A percentile compares a stretch with the other conserved stretches of the same genome.
Evolutionary conservation across 352 stramenopile species (phyloP).

Genomic region (Pythium coloratum): DNA sequence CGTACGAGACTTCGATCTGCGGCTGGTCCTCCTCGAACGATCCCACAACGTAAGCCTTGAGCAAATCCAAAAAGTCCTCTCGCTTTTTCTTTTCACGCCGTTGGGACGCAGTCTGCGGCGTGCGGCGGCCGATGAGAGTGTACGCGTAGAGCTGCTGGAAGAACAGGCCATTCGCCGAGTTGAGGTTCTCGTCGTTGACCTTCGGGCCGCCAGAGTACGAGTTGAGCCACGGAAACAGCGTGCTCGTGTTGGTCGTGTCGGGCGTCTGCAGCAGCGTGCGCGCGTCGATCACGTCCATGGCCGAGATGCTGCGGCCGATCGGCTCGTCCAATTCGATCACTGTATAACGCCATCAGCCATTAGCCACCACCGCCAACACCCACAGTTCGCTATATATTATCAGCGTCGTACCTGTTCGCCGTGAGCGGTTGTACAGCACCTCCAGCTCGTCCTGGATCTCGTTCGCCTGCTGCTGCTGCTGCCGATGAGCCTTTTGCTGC

Average conservation of each 20-base stretch:
- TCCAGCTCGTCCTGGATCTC: conserved; percentile 60
- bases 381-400: not conserved
- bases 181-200: conserved; percentile 53
- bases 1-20: conserved; percentile 13
- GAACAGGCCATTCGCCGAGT: conserved; percentile 72
- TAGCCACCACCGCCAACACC: not conserved
- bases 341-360: conserved; percentile 11
- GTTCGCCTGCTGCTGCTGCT: conserved; percentile 11
- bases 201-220: conserved; percentile 56
- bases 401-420: conserved; percentile 27
- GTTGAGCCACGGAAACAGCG: conserved; percentile 75
- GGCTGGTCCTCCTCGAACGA: conserved; percentile 46
- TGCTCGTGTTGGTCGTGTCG: conserved; percentile 60
- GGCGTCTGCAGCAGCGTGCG: conserved; percentile 66
- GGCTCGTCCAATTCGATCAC: conserved; percentile 71
- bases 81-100: conserved; percentile 61
- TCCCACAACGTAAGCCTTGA: conserved; percentile 69
- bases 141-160: conserved; percentile 87
- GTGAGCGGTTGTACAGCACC: conserved; percentile 81
- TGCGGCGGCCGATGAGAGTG: conserved; percentile 68
- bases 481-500: conserved; percentile 11
- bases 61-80: conserved; percentile 60
- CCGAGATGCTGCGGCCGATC: conserved; percentile 56
- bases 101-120: conserved; percentile 39
- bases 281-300: conserved; percentile 83